Percentiles rank a stretch among this genome's conserved stretches.
Conservation (phyloP, 441 rosid genomes). For the Gossypium davidsonii region DNA sequence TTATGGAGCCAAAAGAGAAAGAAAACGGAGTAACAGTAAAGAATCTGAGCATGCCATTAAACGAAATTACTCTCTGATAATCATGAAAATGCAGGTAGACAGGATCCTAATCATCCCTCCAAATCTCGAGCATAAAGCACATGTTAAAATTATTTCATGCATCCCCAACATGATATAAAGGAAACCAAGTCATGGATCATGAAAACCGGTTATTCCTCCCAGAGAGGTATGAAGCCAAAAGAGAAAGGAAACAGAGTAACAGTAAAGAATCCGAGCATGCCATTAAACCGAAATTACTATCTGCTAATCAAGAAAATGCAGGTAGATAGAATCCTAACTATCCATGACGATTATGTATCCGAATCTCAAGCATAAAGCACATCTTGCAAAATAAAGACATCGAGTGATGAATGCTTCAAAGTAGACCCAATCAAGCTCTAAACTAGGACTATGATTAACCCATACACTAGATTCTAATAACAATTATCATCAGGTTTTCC, state of each 20-base stretch:
- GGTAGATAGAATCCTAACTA: neutral
- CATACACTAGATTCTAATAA: neutral
- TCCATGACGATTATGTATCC: neutral
- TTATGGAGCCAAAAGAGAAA: neutral
- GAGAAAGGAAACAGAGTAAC: neutral
- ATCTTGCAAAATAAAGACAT: neutral
- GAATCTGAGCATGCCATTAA: neutral
- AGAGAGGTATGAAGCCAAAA: neutral
- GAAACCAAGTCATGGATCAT: neutral
- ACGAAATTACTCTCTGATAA: neutral
- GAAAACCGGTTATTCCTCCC: neutral
- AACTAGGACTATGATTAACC: neutral
- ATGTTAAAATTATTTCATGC: neutral
- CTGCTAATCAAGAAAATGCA: neutral
- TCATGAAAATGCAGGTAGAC: neutral
- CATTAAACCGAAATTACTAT: neutral
- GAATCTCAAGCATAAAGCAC: neutral
- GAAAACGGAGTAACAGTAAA: neutral
- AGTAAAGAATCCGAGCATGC: neutral
- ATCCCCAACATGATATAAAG: neutral
- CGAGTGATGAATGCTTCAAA: neutral
- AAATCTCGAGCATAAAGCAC: neutral
- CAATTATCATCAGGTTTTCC: neutral
- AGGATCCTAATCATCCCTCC: neutral
- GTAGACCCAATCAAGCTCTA: neutral